phyloP scores from a whole-genome alignment of 2,329 filamentous ascomycete genomes.

The Annulohypoxylon truncatum region DNA sequence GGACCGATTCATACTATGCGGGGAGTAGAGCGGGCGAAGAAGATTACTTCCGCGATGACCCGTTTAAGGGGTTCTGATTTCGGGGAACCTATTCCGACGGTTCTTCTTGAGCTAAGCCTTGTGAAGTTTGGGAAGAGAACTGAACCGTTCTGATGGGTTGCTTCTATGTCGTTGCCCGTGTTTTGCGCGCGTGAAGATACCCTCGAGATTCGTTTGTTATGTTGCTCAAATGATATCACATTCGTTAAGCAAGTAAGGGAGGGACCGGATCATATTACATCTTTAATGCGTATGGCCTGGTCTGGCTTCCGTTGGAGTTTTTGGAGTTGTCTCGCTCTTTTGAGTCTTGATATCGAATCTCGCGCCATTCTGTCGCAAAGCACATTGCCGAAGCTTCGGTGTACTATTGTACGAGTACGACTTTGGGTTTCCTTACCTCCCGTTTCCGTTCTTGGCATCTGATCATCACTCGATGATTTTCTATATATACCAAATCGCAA shows the following conservation, averaged over 20 bases:
- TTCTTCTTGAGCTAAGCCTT: not conserved
- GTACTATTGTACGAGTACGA: conserved; percentile 40
- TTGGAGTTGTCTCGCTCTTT: conserved; percentile 8
- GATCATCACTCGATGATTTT: conserved; percentile 6
- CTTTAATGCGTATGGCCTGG: not conserved
- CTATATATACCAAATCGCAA: conserved; percentile 18
- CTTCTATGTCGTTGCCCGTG: not conserved
- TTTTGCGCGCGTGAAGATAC: conserved; percentile 34
- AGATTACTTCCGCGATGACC: conserved; percentile 69
- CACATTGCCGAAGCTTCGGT: conserved; percentile 34
- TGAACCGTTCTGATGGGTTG: not conserved
- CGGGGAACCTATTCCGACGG: conserved; percentile 48
- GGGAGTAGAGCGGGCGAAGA: conserved; percentile 64
- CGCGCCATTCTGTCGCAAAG: conserved; percentile 9
- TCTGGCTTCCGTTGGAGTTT: conserved; percentile 29
- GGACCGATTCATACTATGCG: conserved; percentile 61
- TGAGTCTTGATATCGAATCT: not conserved
- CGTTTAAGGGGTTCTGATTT: conserved; percentile 73
- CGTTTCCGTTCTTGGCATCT: conserved; percentile 3
- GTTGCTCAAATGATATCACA: conserved; percentile 10
- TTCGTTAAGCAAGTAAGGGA: conserved; percentile 19
- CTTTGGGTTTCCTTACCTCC: conserved; percentile 18
- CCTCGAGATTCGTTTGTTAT: conserved; percentile 27
- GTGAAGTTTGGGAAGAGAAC: too few species aligned
- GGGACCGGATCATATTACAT: not conserved